Conservation (phyloP, 192 early-diverging fungal genomes). For the Umbelopsis vinacea region DNA sequence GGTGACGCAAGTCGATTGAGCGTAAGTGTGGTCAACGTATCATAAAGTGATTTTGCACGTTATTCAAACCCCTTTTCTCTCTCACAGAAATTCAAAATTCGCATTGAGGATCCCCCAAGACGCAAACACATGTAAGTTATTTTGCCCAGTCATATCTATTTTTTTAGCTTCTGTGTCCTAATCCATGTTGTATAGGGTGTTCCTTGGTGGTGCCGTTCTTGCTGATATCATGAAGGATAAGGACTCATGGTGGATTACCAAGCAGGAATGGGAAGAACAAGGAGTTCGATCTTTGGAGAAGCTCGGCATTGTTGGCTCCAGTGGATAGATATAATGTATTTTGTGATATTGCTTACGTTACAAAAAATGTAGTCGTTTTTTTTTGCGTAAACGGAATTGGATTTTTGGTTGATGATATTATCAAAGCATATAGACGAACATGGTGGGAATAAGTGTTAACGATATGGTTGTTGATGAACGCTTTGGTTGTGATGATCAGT, state of each 20-base stretch:
- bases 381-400: not conserved
- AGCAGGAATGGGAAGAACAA: conserved; percentile 92
- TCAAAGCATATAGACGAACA: too few species aligned
- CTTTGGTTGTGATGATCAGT: too few species aligned
- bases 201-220: conserved; percentile 95
- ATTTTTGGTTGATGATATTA: too few species aligned
- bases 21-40: conserved; percentile 52
- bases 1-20: conserved; percentile 82
- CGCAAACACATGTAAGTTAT: conserved; percentile 88
- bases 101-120: conserved; percentile 96
- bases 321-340: conserved; percentile 9
- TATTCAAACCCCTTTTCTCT: not conserved
- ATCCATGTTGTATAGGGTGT: conserved; percentile 57
- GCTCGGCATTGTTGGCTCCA: conserved; percentile 42
- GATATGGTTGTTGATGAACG: too few species aligned
- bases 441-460: too few species aligned
- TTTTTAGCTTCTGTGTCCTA: not conserved
- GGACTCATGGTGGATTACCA: conserved; percentile 89
- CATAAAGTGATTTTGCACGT: too few species aligned
- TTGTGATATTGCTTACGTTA: conserved; percentile 7
- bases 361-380: not conserved
- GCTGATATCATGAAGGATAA: conserved; percentile 95
- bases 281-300: conserved; percentile 77
- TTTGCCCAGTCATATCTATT: not conserved
- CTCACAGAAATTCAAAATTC: conserved; percentile 92